Conservation (phyloP, 1,139 yeast genomes). For the Kurtzmaniella quercitrusa region DNA sequence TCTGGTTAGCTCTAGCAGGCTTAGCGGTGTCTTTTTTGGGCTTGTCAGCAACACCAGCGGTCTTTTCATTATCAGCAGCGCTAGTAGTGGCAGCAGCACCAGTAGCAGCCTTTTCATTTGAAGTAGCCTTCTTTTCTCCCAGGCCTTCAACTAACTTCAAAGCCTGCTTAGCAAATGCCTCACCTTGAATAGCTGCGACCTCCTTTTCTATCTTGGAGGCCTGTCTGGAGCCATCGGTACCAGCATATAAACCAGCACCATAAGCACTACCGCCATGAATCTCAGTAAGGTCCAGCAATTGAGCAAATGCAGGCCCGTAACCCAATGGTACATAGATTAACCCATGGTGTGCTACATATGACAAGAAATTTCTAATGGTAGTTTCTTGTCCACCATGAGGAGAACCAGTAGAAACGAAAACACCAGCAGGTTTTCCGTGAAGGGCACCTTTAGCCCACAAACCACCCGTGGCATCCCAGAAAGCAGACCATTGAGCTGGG, state of each 20-base stretch:
- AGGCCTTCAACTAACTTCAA: constrained; percentile 16
- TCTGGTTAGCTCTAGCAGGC: constrained; percentile 6
- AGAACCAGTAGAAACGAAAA: constrained; percentile 43
- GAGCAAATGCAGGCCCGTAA: constrained; percentile 31
- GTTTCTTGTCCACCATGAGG: constrained; percentile 48
- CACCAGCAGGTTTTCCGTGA: constrained; percentile 44
- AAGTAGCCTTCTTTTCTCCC: constrained; percentile 3
- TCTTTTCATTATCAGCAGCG: constrained; percentile 10
- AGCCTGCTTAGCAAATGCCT: constrained; percentile 34
- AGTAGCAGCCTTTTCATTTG: constrained; percentile 4
- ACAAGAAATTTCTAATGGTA: constrained; percentile 33
- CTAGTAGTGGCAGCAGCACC: constrained; percentile 9
- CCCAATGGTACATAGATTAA: constrained; percentile 49
- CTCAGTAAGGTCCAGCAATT: constrained; percentile 31
- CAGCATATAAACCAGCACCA: constrained; percentile 51
- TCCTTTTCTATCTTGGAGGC: constrained; percentile 37
- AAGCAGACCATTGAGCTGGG: constrained; percentile 44
- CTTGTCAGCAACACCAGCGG: constrained; percentile 7
- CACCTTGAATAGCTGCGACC: constrained; percentile 41
- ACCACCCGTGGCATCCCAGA: constrained; percentile 45
- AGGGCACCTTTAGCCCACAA: constrained; percentile 50
- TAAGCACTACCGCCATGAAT: constrained; percentile 47
- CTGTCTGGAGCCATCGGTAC: constrained; percentile 44
- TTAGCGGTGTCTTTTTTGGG: constrained; percentile 3
- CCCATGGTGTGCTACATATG: constrained; percentile 47